Base-by-base conservation (phyloP, 106 monocot genomes). In the Platanthera guangdongensis region DNA sequence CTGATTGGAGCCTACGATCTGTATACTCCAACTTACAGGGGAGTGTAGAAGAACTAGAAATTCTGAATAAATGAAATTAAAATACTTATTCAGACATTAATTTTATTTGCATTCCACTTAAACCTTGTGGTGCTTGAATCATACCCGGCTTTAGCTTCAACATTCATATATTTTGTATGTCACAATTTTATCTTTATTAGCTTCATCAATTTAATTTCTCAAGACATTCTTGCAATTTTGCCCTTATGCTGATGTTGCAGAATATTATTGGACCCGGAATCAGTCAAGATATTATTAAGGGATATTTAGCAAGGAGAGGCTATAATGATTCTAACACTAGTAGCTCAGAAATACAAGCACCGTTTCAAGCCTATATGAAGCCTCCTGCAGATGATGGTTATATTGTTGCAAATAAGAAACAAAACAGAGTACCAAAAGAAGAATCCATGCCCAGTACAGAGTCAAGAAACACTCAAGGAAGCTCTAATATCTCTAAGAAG, bases 221-320 rank as follows among this genome's bases (percentile, higher is more conserved):
- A 47, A 47, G n/a, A 6, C 47, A 16, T 70, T 9, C 70, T 53
- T 30, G 30, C 28, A 28, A 16, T 48, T 7, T 50, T 64, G 15
- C 21, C 18, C 5, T 48, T 53, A 72, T 74, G 9, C 52, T 69
- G 30, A 67, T 73, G 30, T 19, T 84, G 68, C 91, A 97, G 97
- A 97, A 97, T 83, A 94, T 99, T 22, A 85, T 99, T 67, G 99
- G 99, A 10, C 77, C 71, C 14, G 94, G 92, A 75, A 83, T 89
- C 74, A 86, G 90, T 81, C 73, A 78, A 73, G 79, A 78, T 50
- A 62, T 94, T 11, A 88, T 90, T 72, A 89, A 81, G 54, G 89
- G 88, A 75, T 99, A 99, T 78, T 51, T 99, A 81, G 81, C 74
- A 63, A 94, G 75, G 79, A 85, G 99, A 79, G 92, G 92, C n/a